Conservation (phyloP, 306 rosid species). For the Aeschynomene evenia region DNA sequence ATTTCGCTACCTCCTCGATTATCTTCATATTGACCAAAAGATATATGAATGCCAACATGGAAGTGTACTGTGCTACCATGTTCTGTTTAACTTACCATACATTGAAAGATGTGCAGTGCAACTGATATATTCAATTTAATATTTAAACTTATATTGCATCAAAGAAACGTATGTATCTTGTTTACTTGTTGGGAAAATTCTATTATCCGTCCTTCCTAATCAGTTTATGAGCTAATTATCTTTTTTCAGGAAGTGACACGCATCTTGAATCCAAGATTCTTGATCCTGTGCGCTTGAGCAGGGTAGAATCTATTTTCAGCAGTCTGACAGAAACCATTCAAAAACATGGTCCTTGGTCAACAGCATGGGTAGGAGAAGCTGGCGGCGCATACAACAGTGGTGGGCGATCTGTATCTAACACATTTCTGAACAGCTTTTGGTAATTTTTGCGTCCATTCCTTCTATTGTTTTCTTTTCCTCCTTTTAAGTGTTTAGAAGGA, state of each 20-base stretch:
- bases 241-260: conserved; percentile 64
- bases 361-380: conserved; percentile 97
- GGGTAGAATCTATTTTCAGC: conserved; percentile 46
- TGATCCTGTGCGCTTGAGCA: conserved; percentile 64
- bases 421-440: conserved; percentile 91
- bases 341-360: conserved; percentile 75
- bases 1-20: not conserved
- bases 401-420: conserved; percentile 70
- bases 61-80: not conserved
- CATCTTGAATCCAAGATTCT: conserved; percentile 61
- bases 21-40: conserved; percentile 3
- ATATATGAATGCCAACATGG: not conserved
- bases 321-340: conserved; percentile 57
- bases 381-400: conserved; percentile 98
- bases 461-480: conserved; percentile 7
- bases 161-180: not conserved
- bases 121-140: not conserved
- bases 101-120: not conserved
- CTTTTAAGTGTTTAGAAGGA: not conserved
- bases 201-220: not conserved
- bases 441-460: conserved; percentile 39
- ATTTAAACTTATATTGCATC: not conserved
- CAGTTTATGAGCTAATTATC: conserved; percentile 20
- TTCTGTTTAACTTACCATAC: not conserved
- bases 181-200: not conserved